These are phyloP conservation scores for Arabidopsis lyrata DNA, from an alignment of 441 rosid genomes.

Conservation along the genomic window DNA sequence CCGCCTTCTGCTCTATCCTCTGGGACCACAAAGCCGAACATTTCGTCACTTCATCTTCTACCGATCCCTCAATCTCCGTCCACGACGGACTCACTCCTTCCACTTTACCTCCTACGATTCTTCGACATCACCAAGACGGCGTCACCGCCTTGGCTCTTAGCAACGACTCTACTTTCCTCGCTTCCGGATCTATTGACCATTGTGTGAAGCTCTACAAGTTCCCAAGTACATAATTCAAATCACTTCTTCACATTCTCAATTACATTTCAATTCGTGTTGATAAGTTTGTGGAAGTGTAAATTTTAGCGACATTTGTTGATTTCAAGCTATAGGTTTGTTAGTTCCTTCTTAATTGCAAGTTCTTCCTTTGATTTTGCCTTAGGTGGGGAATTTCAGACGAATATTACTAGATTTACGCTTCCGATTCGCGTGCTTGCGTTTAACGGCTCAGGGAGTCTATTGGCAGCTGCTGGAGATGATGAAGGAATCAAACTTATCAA, in stretches of 20 bases:
- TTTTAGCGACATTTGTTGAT: background rate
- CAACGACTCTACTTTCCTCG: slow-evolving; percentile 89
- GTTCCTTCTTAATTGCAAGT: background rate
- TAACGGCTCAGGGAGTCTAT: slow-evolving; percentile 83
- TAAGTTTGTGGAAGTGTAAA: background rate
- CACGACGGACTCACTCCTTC: slow-evolving; percentile 80
- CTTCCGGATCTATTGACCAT: slow-evolving; percentile 92
- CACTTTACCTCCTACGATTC: slow-evolving; percentile 65
- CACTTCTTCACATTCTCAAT: background rate
- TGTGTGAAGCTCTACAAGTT: slow-evolving; percentile 97
- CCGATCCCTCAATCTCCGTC: slow-evolving; percentile 71
- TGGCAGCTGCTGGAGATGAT: slow-evolving; percentile 98
- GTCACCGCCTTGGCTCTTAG: slow-evolving; percentile 87
- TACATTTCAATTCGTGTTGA: background rate
- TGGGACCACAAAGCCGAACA: slow-evolving; percentile 87
- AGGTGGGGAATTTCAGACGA: slow-evolving; percentile 96
- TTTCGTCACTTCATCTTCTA: slow-evolving; percentile 87
- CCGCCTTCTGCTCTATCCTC: slow-evolving; percentile 83
- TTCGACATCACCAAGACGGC: slow-evolving; percentile 95
- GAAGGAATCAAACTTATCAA: slow-evolving; percentile 95
- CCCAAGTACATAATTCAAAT: slow-evolving; percentile 60
- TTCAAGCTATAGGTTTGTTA: background rate
- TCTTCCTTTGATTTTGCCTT: slow-evolving; percentile 2
- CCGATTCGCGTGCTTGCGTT: slow-evolving; percentile 92
- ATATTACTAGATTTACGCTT: slow-evolving; percentile 87